phyloP scores from a whole-genome alignment of 441 rosid genomes.

The Gossypium trilobum region DNA sequence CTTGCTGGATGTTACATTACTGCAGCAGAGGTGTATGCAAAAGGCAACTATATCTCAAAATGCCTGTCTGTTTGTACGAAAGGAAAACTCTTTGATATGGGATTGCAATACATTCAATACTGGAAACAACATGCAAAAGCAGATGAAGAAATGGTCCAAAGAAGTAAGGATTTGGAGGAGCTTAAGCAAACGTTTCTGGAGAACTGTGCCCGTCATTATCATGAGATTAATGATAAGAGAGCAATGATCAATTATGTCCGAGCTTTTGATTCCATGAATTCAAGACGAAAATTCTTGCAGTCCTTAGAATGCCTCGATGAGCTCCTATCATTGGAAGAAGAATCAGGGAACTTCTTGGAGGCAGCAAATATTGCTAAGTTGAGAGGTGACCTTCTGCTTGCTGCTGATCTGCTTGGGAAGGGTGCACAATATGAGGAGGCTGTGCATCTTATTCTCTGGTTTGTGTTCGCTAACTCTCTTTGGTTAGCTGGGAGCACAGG shows the following conservation, averaged over 20 bases:
- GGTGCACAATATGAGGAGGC: slow-evolving; percentile 30
- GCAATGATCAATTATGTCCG: slow-evolving; percentile 38
- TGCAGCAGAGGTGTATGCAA: slow-evolving; percentile 45
- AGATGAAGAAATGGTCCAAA: slow-evolving; percentile 7
- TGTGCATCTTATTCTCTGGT: slow-evolving; percentile 26
- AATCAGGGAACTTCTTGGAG: slow-evolving; percentile 31
- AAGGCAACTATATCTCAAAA: slow-evolving; percentile 21
- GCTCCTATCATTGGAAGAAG: slow-evolving; percentile 38
- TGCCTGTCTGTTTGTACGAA: slow-evolving; percentile 31
- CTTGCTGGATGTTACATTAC: slow-evolving; percentile 26
- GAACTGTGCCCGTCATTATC: slow-evolving; percentile 30
- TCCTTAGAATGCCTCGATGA: slow-evolving; percentile 31
- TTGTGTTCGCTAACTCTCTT: slow-evolving; percentile 35
- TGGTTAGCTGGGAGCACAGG: slow-evolving; percentile 38
- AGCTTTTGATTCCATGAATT: slow-evolving; percentile 22
- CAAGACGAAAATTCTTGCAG: slow-evolving; percentile 27
- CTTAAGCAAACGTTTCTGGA: slow-evolving; percentile 34
- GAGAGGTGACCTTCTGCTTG: slow-evolving; percentile 28
- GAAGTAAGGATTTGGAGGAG: slow-evolving; percentile 22
- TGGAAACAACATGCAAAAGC: slow-evolving; percentile 27
- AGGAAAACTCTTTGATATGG: slow-evolving; percentile 37
- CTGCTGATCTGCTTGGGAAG: slow-evolving; percentile 31
- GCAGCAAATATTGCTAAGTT: slow-evolving; percentile 37
- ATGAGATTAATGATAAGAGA: slow-evolving; percentile 21
- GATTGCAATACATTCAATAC: slow-evolving; percentile 28